A percentile compares a stretch with the other conserved stretches of the same genome.
Evolutionary conservation across 352 stramenopile genomes (phyloP).

Genomic region (Phytophthora pseudosyringae): DNA sequence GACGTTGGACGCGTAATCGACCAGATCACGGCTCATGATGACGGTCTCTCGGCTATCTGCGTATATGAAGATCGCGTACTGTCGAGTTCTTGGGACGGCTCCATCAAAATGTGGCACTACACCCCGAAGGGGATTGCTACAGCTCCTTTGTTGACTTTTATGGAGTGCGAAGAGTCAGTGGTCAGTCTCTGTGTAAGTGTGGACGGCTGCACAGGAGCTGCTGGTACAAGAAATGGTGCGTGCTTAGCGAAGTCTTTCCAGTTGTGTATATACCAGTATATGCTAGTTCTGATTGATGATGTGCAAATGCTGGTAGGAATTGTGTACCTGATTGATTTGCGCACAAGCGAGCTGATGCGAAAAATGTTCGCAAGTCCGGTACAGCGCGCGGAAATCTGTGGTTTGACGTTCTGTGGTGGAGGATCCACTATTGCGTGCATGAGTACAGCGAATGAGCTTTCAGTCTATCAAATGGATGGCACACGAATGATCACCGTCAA

Average conservation of each 20-base stretch:
- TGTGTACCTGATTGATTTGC: constrained; percentile 77
- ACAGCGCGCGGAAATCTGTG: constrained; percentile 59
- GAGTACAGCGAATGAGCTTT: constrained; percentile 74
- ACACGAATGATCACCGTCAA: constrained; percentile 66
- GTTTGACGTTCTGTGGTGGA: constrained; percentile 70
- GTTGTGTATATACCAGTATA: not conserved
- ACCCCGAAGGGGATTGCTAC: constrained; percentile 69
- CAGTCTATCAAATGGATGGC: constrained; percentile 66
- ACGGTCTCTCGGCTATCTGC: constrained; percentile 76
- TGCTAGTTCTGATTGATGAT: not conserved
- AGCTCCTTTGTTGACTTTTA: constrained; percentile 68
- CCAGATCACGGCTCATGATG: constrained; percentile 82
- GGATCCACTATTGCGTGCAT: constrained; percentile 64
- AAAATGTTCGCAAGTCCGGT: constrained; percentile 66
- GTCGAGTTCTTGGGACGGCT: constrained; percentile 78
- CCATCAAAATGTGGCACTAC: constrained; percentile 86
- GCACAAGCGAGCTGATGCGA: constrained; percentile 66
- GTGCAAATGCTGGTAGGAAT: constrained; percentile 37
- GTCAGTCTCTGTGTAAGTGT: constrained; percentile 70
- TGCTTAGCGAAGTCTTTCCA: not conserved
- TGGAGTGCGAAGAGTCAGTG: constrained; percentile 81
- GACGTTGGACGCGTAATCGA: constrained; percentile 83
- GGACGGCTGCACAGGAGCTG: constrained; percentile 64
- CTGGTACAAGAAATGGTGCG: constrained; percentile 70
- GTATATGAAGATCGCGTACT: constrained; percentile 80